Conservation (phyloP, 306 rosid genomes). For the Sindora glabra region DNA sequence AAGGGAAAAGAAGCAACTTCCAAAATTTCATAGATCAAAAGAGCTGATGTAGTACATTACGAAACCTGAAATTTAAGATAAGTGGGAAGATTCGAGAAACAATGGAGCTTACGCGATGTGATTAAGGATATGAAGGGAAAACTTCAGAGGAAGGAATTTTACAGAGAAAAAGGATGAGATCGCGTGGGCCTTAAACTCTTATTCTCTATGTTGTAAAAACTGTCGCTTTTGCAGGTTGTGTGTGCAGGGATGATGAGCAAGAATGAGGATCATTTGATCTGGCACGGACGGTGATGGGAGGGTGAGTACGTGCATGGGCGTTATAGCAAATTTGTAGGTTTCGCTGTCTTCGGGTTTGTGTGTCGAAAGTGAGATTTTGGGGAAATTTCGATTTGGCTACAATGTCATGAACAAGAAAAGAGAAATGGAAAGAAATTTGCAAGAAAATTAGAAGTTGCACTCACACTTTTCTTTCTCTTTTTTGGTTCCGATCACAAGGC, state of each 20-base stretch:
- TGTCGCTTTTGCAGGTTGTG: constrained; percentile 10
- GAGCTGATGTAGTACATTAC: neutral
- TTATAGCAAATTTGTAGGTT: neutral
- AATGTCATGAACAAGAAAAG: too few species aligned
- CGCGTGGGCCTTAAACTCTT: constrained; percentile 38
- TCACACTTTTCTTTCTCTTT: too few species aligned
- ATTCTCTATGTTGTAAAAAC: neutral
- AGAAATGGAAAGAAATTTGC: too few species aligned
- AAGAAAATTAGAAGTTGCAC: too few species aligned
- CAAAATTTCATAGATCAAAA: neutral
- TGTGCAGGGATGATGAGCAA: neutral
- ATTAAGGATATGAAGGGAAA: neutral
- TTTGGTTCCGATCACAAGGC: too few species aligned
- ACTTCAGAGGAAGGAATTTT: neutral
- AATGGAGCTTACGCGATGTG: neutral
- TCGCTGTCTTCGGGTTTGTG: neutral
- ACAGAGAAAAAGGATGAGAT: constrained; percentile 11
- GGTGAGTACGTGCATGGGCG: constrained; percentile 24
- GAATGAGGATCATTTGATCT: constrained; percentile 10
- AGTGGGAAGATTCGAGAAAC: neutral
- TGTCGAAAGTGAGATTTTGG: neutral
- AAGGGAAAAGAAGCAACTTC: neutral
- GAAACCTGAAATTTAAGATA: constrained; percentile 14
- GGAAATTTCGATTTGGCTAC: too few species aligned
- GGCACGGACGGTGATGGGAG: constrained; percentile 14